Conservation (phyloP, 495 filamentous ascomycete species). For the Penicillium angulare region DNA sequence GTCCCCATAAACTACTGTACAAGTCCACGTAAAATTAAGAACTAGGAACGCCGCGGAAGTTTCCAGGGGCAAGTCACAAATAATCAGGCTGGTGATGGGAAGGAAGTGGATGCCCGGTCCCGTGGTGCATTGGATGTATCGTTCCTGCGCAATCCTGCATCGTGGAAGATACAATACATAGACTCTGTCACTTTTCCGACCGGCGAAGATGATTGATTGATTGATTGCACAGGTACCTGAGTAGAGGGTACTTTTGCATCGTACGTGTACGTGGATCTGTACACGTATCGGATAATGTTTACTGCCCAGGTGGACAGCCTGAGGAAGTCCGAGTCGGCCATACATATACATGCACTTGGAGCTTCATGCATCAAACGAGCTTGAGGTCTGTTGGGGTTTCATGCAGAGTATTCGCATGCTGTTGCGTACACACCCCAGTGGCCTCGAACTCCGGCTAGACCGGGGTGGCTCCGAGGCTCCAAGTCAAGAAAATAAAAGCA, state of each 20-base stretch:
- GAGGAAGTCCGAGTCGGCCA: no score
- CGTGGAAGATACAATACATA: no score
- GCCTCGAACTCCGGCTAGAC: slow-evolving; percentile 8
- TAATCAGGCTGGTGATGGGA: neutral
- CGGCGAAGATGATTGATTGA: no score
- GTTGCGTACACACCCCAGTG: slow-evolving; percentile 12
- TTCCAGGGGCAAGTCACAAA: neutral
- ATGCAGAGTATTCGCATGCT: slow-evolving; percentile 8
- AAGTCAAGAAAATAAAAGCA: slow-evolving; percentile 17
- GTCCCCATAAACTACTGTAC: neutral
- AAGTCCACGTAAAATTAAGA: neutral
- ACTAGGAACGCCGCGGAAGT: neutral
- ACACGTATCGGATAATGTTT: neutral
- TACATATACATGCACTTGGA: no score
- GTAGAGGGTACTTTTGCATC: no score
- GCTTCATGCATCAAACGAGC: no score
- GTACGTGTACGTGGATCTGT: neutral
- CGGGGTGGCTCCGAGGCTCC: slow-evolving; percentile 18
- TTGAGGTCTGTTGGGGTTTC: no score
- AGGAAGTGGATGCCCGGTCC: slow-evolving; percentile 6
- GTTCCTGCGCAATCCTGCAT: slow-evolving; percentile 20
- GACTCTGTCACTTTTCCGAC: neutral
- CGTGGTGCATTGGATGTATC: slow-evolving; percentile 22
- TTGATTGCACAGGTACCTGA: no score
- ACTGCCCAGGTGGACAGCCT: no score